Base-by-base conservation (phyloP, 495 filamentous ascomycete genomes). In the Tuber brumale region DNA sequence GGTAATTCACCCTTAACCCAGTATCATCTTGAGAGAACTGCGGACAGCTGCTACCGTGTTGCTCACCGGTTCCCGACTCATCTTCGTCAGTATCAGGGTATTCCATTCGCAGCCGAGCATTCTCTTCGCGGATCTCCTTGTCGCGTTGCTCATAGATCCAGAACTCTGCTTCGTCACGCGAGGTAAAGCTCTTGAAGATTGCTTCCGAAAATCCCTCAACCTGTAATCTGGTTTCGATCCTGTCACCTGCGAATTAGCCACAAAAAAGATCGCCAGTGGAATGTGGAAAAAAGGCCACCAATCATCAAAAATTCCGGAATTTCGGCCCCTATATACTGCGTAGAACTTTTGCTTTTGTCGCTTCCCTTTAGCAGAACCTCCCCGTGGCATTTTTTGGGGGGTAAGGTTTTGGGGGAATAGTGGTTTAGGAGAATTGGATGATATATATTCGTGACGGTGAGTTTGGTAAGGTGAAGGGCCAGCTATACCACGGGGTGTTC, bases 201-300 rank as follows among this genome's bases (percentile, higher is more conserved):
- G 81, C 76, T n/a, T 72, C 79, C 4, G 76, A 70, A 61, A 81
- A 83, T 23, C 72, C 70, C 23, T 69, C 70, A 48, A 83, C 43
- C 51, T 83, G 74, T 41, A 57, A 37, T 21, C 75, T 44, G 16
- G 79, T 76, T 51, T 81, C 75, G 37, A 42, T 57, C 69, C 81
- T 83, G 44, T 43, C 71, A 18, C 27, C 27, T 66, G 57, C 57
- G 18, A n/a, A 66, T 66, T 31, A 77, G 76, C 46, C 45, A 73
- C 48, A 57, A n/a, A 51, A 51, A 57, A n/a, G 51, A 31, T 42
- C 57, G 46, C 61, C 31, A 14, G 27, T 31, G 31, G 48, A 21
- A 37, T 43, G 10, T 31, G 21, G 70, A 71, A 51, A 51, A 70
- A 70, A 42, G 57, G 57, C 12, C 75, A 80, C 78, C 75, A 75